A percentile compares a stretch with the other conserved stretches of the same genome.
Conservation (phyloP, 352 stramenopile genomes). For the Bremia lactucae region DNA sequence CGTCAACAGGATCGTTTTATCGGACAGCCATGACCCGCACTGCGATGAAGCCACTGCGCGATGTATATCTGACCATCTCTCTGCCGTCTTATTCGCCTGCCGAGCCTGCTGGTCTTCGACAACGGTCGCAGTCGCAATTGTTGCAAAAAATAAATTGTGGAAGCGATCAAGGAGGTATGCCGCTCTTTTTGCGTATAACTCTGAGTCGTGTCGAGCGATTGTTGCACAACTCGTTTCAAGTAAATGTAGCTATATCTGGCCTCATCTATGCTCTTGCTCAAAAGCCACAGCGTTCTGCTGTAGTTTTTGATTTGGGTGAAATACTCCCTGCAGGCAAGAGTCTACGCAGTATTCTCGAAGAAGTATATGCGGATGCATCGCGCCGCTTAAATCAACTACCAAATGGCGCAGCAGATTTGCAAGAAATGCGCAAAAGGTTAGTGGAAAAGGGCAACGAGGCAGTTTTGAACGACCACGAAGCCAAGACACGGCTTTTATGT, state of each 20-base stretch:
- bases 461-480: slow-evolving; percentile 47
- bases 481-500: slow-evolving; percentile 51
- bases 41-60: slow-evolving; percentile 51
- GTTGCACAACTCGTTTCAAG: slow-evolving; percentile 73
- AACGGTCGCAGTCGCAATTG: slow-evolving; percentile 16
- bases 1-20: slow-evolving; percentile 20
- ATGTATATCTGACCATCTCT: slow-evolving; percentile 56
- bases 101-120: slow-evolving; percentile 19
- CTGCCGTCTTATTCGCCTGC: slow-evolving; percentile 63
- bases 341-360: slow-evolving; percentile 70
- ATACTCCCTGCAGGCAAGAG: slow-evolving; percentile 27
- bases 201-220: slow-evolving; percentile 63
- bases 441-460: slow-evolving; percentile 59
- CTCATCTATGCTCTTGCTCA: slow-evolving; percentile 63
- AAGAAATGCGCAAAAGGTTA: slow-evolving; percentile 52
- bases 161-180: slow-evolving; percentile 12
- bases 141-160: slow-evolving; percentile 7
- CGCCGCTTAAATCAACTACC: slow-evolving; percentile 49
- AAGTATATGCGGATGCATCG: slow-evolving; percentile 59
- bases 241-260: slow-evolving; percentile 74
- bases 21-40: slow-evolving; percentile 50
- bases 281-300: slow-evolving; percentile 33
- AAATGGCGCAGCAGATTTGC: slow-evolving; percentile 31
- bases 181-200: slow-evolving; percentile 65
- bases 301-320: slow-evolving; percentile 53